phyloP scores from a whole-genome alignment of 768 basidiomycete species.

The Hericium erinaceus region DNA sequence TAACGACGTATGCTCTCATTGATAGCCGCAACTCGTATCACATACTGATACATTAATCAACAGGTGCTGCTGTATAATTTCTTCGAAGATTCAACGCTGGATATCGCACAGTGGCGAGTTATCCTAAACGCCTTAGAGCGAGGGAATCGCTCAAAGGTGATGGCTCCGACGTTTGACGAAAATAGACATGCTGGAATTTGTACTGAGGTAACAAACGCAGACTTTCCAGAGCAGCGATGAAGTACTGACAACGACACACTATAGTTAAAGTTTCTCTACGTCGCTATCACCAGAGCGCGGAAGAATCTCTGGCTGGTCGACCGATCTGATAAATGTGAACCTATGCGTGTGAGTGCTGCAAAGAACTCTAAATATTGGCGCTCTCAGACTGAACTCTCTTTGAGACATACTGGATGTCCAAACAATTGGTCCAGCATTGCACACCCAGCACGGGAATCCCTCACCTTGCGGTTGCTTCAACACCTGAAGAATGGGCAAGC shows the following conservation, averaged over 20 bases:
- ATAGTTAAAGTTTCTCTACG: slow-evolving; percentile 64
- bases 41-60: neutral
- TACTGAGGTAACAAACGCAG: slow-evolving; percentile 3
- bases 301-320: slow-evolving; percentile 71
- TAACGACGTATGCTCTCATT: slow-evolving; percentile 36
- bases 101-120: slow-evolving; percentile 11
- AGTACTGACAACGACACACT: slow-evolving; percentile 55
- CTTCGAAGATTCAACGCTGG: slow-evolving; percentile 53
- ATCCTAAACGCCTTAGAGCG: neutral
- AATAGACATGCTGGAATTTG: slow-evolving; percentile 31
- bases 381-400: slow-evolving; percentile 3
- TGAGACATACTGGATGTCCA: slow-evolving; percentile 36
- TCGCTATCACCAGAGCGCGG: slow-evolving; percentile 60
- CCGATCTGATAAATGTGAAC: slow-evolving; percentile 32
- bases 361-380: slow-evolving; percentile 30
- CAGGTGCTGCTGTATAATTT: slow-evolving; percentile 72
- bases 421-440: slow-evolving; percentile 37
- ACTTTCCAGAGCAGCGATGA: slow-evolving; percentile 38
- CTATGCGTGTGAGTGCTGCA: slow-evolving; percentile 30
- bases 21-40: slow-evolving; percentile 12
- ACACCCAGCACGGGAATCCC: slow-evolving; percentile 41
- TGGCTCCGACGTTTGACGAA: slow-evolving; percentile 38
- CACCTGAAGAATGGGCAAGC: slow-evolving; percentile 35
- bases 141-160: slow-evolving; percentile 12
- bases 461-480: slow-evolving; percentile 45